phyloP scores from a whole-genome alignment of 1,139 yeast species.

The Candida tropicalis region DNA sequence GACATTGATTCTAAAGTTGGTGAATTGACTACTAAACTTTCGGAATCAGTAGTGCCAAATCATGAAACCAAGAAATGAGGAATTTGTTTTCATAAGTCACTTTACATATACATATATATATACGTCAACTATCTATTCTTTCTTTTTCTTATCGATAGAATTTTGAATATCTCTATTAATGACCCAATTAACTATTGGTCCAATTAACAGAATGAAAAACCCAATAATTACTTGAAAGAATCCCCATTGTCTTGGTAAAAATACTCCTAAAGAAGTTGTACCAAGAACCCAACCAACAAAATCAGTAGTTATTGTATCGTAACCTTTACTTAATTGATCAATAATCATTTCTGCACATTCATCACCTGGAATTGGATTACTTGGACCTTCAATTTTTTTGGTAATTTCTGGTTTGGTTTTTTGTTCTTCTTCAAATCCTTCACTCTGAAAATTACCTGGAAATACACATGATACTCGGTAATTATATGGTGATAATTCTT shows the following conservation, averaged over 20 bases:
- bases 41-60: conserved; percentile 24
- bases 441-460: conserved; percentile 90
- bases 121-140: conserved; percentile 9
- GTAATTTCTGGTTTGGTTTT: conserved; percentile 86
- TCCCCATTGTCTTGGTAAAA: conserved; percentile 63
- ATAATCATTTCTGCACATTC: conserved; percentile 67
- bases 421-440: conserved; percentile 84
- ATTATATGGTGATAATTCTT: conserved; percentile 72
- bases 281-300: conserved; percentile 81
- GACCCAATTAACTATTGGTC: conserved; percentile 61
- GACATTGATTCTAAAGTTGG: conserved; percentile 38
- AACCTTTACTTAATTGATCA: conserved; percentile 60
- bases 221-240: conserved; percentile 51
- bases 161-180: conserved; percentile 56
- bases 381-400: conserved; percentile 80
- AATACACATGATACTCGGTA: conserved; percentile 64
- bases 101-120: too few relatives aligned
- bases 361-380: conserved; percentile 67
- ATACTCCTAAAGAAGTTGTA: conserved; percentile 64
- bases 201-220: conserved; percentile 58
- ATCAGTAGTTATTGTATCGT: conserved; percentile 80
- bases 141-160: conserved; percentile 17
- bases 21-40: conserved; percentile 35
- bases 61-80: conserved; percentile 1
- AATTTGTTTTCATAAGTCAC: background rate